Percentiles rank a stretch among this genome's conserved stretches.
These are phyloP conservation scores for Pseudonitzschia pungens DNA, from an alignment of 108 stramenopile species.

Conservation along the genomic window DNA sequence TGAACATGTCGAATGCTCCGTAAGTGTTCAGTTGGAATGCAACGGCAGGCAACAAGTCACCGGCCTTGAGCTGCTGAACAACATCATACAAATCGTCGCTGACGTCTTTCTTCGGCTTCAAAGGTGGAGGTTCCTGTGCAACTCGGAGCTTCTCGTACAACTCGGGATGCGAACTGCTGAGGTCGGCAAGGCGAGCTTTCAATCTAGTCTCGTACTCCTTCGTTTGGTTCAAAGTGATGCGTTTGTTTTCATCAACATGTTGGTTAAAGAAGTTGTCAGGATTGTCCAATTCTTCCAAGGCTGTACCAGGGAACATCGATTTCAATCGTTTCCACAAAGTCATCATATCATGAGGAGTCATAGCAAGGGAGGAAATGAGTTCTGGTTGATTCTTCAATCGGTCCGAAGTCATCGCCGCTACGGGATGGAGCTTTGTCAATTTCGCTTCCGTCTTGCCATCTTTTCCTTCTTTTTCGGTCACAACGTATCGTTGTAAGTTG, in stretches of 20 bases:
- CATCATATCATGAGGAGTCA: constrained; percentile 97
- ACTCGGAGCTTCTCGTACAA: constrained; percentile 77
- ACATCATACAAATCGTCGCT: constrained; percentile 83
- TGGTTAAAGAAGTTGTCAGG: constrained; percentile 93
- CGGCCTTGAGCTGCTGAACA: constrained; percentile 78
- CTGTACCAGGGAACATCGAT: constrained; percentile 79
- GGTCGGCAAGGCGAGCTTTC: constrained; percentile 79
- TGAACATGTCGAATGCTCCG: constrained; percentile 96
- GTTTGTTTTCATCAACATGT: constrained; percentile 73
- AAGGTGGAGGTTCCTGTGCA: constrained; percentile 79
- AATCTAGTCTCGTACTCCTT: constrained; percentile 96
- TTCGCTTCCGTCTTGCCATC: constrained; percentile 76
- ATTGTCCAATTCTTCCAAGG: constrained; percentile 83
- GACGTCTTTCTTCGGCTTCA: constrained; percentile 77
- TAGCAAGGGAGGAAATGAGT: constrained; percentile 81
- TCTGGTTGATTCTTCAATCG: constrained; percentile 74
- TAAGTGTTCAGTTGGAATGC: constrained; percentile 99
- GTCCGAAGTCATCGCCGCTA: constrained; percentile 92
- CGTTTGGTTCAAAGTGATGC: constrained; percentile 94
- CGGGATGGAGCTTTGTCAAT: constrained; percentile 92
- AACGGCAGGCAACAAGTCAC: constrained; percentile 91
- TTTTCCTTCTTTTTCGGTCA: constrained; percentile 77
- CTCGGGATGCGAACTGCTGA: constrained; percentile 81
- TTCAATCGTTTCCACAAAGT: constrained; percentile 89
- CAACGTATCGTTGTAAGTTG: constrained; percentile 97